These are phyloP conservation scores for Marvania coccoides DNA, from an alignment of 139 green algal species.

Conservation along the genomic window DNA sequence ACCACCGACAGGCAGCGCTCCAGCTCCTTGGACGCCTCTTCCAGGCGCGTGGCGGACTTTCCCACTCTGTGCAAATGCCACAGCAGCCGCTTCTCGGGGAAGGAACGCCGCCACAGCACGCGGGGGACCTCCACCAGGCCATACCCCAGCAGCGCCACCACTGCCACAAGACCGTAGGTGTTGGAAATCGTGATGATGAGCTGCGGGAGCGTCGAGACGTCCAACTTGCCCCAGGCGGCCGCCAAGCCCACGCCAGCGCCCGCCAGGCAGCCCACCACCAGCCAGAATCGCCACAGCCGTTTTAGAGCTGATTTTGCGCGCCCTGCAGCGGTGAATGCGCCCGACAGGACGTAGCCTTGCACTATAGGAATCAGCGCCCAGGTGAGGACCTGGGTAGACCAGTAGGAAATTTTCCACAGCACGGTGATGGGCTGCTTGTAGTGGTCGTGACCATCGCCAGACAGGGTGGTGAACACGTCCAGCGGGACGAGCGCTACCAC, in stretches of 20 bases:
- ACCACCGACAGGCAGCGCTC: conserved; percentile 31
- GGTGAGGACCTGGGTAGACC: conserved; percentile 71
- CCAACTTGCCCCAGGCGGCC: conserved; percentile 37
- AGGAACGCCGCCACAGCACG: conserved; percentile 58
- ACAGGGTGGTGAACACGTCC: conserved; percentile 60
- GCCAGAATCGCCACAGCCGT: conserved; percentile 69
- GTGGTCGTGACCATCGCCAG: background rate
- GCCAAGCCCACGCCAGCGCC: conserved; percentile 43
- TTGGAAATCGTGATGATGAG: conserved; percentile 78
- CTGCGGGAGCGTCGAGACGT: conserved; percentile 32
- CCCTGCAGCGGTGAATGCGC: conserved; percentile 67
- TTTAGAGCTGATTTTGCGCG: conserved; percentile 47
- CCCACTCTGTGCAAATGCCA: conserved; percentile 36
- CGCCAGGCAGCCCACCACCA: conserved; percentile 48
- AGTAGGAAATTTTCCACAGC: conserved; percentile 70
- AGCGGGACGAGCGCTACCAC: conserved; percentile 80
- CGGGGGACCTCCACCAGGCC: conserved; percentile 83
- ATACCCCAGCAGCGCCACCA: conserved; percentile 78
- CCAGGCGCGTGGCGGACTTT: conserved; percentile 35
- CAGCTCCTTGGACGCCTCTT: conserved; percentile 37
- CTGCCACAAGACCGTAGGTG: conserved; percentile 75
- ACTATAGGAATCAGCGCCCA: conserved; percentile 85
- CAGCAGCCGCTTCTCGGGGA: conserved; percentile 34
- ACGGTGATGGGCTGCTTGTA: conserved; percentile 22
- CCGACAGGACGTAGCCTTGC: conserved; percentile 78